These are phyloP conservation scores for Digitaria exilis DNA, from an alignment of 202 grass and related monocot genomes.

Conservation along the genomic window DNA sequence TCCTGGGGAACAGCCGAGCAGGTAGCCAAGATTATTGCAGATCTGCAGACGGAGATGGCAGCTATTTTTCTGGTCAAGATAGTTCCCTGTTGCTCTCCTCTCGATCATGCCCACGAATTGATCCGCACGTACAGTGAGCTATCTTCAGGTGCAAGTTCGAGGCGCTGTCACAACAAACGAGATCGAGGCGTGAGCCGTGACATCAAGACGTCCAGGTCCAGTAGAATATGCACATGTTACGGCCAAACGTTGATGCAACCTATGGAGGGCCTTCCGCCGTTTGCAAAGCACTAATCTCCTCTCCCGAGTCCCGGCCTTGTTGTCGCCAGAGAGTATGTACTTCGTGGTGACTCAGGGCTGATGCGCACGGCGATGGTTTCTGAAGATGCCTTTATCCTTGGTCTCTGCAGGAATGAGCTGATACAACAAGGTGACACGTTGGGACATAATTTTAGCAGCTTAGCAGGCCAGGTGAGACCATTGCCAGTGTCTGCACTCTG, in stretches of 20 bases:
- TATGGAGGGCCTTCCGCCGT: not conserved
- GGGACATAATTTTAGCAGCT: too few relatives aligned
- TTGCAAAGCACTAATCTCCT: not conserved
- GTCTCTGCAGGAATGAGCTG: not conserved
- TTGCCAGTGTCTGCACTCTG: too few relatives aligned
- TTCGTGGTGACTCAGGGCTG: not conserved
- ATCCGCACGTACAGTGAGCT: not conserved
- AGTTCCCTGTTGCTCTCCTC: not conserved
- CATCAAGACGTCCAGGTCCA: too few relatives aligned
- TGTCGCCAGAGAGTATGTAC: not conserved
- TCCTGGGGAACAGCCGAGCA: not conserved
- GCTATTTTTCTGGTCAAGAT: too few relatives aligned
- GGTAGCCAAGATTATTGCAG: not conserved
- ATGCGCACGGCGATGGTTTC: not conserved
- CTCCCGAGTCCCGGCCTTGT: not conserved
- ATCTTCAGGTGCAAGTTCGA: not conserved
- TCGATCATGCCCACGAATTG: not conserved
- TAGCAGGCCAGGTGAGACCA: not conserved
- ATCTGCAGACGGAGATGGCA: too few relatives aligned
- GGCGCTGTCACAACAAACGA: too few relatives aligned
- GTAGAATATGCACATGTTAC: too few relatives aligned
- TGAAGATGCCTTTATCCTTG: not conserved
- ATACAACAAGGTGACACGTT: not conserved
- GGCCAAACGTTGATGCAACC: not conserved
- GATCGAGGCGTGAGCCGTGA: too few relatives aligned